These are phyloP conservation scores for Pseudonectria buxi DNA, from an alignment of 2,329 filamentous ascomycete species.

Conservation along the genomic window DNA sequence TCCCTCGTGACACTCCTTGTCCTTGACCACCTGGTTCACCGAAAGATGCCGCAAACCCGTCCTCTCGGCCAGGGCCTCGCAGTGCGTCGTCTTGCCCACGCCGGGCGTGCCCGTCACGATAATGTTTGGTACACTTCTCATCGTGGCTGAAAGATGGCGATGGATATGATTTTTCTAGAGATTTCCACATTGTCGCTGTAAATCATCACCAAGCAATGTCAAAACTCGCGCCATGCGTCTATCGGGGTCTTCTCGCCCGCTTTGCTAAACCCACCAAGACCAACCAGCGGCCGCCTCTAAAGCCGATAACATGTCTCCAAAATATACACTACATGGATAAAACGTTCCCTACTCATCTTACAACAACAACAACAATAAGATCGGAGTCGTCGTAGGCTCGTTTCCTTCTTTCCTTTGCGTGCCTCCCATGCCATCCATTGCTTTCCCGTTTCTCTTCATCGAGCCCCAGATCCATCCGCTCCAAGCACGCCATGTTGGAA, in stretches of 20 bases:
- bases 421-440: too few relatives aligned
- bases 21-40: conserved; percentile 88
- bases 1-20: conserved; percentile 77
- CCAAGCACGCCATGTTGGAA: conserved; percentile 14
- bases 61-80: conserved; percentile 69
- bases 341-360: too few relatives aligned
- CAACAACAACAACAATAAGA: too few relatives aligned
- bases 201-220: too few relatives aligned
- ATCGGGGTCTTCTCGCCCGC: too few relatives aligned
- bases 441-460: conserved; percentile 3
- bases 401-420: too few relatives aligned
- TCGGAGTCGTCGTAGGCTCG: too few relatives aligned
- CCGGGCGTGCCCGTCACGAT: conserved; percentile 94
- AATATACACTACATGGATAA: too few relatives aligned
- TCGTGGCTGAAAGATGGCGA: conserved; percentile 18
- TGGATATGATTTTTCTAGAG: conserved; percentile 13
- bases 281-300: too few relatives aligned
- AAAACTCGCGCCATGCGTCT: too few relatives aligned
- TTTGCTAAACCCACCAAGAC: too few relatives aligned
- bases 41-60: conserved; percentile 76
- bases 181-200: conserved; percentile 4
- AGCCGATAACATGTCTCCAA: too few relatives aligned
- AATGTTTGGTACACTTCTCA: conserved; percentile 68
- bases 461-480: conserved; percentile 16
- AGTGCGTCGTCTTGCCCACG: conserved; percentile 91